These are phyloP conservation scores for Thalia dealbata DNA, from an alignment of 176 grass and related monocot genomes.

Conservation along the genomic window DNA sequence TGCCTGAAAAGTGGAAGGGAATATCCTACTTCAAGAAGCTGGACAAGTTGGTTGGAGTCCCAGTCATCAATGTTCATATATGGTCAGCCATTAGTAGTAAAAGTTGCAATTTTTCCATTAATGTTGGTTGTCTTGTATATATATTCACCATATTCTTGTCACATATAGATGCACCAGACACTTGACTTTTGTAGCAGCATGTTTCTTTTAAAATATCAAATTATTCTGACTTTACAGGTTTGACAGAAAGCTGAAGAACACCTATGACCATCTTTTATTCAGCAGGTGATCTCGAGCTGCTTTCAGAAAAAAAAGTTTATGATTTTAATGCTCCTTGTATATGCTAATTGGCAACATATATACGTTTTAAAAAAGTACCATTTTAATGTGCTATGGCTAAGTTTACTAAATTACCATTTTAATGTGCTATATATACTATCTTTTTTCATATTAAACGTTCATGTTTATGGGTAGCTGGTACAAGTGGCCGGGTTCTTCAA, in stretches of 20 bases:
- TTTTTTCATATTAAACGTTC: neutral
- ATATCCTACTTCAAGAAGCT: slow-evolving; percentile 86
- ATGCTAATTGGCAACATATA: slow-evolving; percentile 3
- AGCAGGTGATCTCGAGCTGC: slow-evolving; percentile 48
- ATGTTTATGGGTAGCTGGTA: neutral
- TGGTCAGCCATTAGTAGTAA: slow-evolving; percentile 46
- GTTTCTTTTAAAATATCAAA: neutral
- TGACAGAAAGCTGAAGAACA: slow-evolving; percentile 92
- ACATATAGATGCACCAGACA: neutral
- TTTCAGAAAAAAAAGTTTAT: slow-evolving; percentile 1
- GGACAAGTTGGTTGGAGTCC: slow-evolving; percentile 90
- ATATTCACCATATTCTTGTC: neutral
- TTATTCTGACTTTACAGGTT: slow-evolving; percentile 43
- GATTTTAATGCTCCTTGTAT: slow-evolving; percentile 17
- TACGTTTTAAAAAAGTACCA: no score
- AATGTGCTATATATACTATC: neutral
- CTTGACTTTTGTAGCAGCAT: neutral
- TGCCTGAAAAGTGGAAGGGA: slow-evolving; percentile 90
- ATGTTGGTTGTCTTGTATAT: slow-evolving; percentile 1
- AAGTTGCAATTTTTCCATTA: slow-evolving; percentile 14
- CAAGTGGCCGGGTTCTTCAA: neutral
- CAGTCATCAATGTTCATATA: slow-evolving; percentile 99
- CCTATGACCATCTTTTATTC: slow-evolving; percentile 91
- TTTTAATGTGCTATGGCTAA: neutral
- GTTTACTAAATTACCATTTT: neutral